These are phyloP conservation scores for Sporothrix brasiliensis DNA, from an alignment of 2,329 filamentous ascomycete species.

Conservation along the genomic window DNA sequence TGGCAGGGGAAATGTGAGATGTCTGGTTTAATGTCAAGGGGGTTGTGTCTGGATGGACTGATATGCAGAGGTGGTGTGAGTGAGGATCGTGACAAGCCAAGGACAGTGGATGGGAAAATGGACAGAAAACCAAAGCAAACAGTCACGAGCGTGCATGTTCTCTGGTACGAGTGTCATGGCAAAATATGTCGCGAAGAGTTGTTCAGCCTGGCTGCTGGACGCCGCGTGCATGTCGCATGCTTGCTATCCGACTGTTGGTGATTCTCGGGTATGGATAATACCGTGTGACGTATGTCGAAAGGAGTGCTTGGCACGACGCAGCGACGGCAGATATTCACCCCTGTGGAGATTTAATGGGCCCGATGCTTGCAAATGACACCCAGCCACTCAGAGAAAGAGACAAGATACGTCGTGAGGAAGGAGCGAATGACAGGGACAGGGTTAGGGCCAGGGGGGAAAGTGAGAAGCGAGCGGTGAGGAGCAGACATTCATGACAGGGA, in stretches of 20 bases:
- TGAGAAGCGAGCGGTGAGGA: background rate
- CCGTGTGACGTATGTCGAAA: background rate
- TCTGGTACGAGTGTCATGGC: background rate
- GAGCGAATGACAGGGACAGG: constrained; percentile 7
- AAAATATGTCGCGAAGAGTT: background rate
- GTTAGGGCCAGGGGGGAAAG: background rate
- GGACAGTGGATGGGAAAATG: background rate
- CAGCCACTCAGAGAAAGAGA: background rate
- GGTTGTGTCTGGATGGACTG: no score
- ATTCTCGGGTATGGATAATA: no score
- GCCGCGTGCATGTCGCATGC: background rate
- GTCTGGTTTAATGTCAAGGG: no score
- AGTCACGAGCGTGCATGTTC: background rate
- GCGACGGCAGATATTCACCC: background rate
- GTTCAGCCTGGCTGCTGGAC: no score
- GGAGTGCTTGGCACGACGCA: background rate
- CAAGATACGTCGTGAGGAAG: background rate
- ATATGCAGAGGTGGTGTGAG: background rate
- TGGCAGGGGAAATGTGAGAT: background rate
- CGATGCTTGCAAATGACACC: background rate
- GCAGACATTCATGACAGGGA: background rate
- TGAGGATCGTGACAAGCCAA: background rate
- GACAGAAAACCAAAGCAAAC: background rate
- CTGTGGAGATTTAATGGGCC: background rate
- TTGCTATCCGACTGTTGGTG: background rate